Conservation (phyloP, 2,329 filamentous ascomycete genomes). For the Periconia macrospinosa region DNA sequence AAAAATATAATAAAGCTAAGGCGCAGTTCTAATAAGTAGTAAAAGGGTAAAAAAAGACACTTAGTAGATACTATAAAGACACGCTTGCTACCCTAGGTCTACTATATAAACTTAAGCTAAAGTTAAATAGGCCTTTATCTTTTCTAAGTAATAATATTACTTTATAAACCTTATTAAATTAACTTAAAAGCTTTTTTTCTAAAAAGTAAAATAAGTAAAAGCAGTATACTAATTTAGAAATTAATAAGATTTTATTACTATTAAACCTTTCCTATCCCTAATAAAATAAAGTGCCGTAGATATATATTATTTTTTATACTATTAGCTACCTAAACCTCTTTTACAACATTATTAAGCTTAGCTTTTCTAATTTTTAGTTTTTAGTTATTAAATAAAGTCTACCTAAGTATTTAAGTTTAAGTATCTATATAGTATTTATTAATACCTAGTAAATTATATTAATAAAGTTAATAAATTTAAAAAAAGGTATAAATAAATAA, state of each 20-base stretch:
- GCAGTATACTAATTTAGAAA: not conserved
- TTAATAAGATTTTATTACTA: not conserved
- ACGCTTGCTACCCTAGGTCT: not conserved
- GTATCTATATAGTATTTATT: constrained; percentile 9
- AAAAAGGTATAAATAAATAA: constrained; percentile 11
- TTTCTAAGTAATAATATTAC: not conserved
- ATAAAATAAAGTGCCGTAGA: constrained; percentile 2
- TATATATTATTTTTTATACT: constrained; percentile 8
- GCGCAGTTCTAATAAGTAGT: not conserved
- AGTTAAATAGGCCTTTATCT: not conserved
- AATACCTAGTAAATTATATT: constrained; percentile 22
- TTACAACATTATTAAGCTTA: constrained; percentile 5
- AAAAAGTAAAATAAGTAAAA: not conserved
- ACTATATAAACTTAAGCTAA: not conserved
- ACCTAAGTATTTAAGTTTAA: constrained; percentile 15
- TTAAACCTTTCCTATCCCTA: not conserved
- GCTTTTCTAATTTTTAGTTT: constrained; percentile 31
- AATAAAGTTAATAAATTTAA: constrained; percentile 17
- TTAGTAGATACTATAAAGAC: not conserved
- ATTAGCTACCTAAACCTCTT: constrained; percentile 4
- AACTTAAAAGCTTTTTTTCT: not conserved
- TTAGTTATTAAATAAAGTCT: constrained; percentile 22
- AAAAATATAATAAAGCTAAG: constrained; percentile 4
- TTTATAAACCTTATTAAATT: not conserved
- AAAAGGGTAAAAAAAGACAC: not conserved